Conservation (phyloP, 305 asterid genomes). For the Striga hermonthica region DNA sequence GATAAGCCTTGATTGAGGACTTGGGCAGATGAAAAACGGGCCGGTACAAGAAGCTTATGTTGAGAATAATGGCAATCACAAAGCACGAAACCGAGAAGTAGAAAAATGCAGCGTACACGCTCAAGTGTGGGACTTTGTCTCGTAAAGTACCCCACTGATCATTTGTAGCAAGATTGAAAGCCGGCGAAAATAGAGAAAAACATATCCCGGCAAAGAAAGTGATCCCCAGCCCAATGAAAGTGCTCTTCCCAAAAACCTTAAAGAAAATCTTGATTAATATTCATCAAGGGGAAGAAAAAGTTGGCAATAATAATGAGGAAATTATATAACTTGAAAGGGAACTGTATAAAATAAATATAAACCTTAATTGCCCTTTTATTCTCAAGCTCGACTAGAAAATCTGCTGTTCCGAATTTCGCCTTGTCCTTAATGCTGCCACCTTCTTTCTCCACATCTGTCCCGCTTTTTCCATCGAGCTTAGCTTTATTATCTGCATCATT, state of each 20-base stretch:
- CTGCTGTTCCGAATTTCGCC: slow-evolving; percentile 56
- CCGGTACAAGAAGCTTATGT: slow-evolving; percentile 49
- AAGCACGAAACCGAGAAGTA: slow-evolving; percentile 67
- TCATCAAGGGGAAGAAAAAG: background rate
- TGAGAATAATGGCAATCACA: slow-evolving; percentile 49
- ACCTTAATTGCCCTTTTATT: slow-evolving; percentile 65
- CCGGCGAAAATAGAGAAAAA: slow-evolving; percentile 65
- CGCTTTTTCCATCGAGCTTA: slow-evolving; percentile 50
- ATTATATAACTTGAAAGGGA: too few species aligned
- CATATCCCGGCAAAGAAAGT: slow-evolving; percentile 66
- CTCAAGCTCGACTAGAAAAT: slow-evolving; percentile 59
- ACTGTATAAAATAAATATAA: too few species aligned
- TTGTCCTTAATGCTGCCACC: slow-evolving; percentile 31
- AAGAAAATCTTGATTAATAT: background rate
- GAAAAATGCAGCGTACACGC: slow-evolving; percentile 61
- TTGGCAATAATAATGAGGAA: too few species aligned
- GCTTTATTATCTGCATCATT: slow-evolving; percentile 65
- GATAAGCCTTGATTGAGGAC: slow-evolving; percentile 49
- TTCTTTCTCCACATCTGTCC: slow-evolving; percentile 46
- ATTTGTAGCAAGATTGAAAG: slow-evolving; percentile 64
- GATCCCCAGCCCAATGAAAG: slow-evolving; percentile 50
- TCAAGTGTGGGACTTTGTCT: slow-evolving; percentile 48
- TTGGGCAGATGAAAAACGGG: slow-evolving; percentile 54
- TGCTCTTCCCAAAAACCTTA: slow-evolving; percentile 65
- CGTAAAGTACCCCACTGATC: slow-evolving; percentile 60